A percentile compares a stretch with the other conserved stretches of the same genome.
Conservation (phyloP, 2,329 filamentous ascomycete genomes). For the Neofusicoccum parvum region DNA sequence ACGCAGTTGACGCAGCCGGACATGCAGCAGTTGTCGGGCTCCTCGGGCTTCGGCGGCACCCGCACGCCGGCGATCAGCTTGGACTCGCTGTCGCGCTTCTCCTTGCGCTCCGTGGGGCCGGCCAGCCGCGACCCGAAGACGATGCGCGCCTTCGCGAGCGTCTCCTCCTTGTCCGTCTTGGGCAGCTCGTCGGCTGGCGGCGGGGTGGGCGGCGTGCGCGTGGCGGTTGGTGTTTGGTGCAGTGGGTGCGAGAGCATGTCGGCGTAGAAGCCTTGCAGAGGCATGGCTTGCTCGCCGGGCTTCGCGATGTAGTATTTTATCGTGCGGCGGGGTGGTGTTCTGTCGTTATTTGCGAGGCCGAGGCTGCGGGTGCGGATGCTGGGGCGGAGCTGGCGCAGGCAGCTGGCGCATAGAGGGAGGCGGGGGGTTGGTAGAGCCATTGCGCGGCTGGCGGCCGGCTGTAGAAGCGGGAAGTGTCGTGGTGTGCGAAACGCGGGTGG, state of each 20-base stretch:
- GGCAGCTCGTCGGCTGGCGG: slow-evolving; percentile 41
- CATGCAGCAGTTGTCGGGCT: slow-evolving; percentile 99
- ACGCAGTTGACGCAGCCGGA: slow-evolving; percentile 97
- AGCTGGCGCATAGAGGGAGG: slow-evolving; percentile 12
- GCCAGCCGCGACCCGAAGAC: slow-evolving; percentile 81
- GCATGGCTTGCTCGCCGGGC: slow-evolving; percentile 40
- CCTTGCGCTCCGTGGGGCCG: slow-evolving; percentile 69
- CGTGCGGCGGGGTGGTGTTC: slow-evolving; percentile 35
- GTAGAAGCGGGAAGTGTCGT: background rate
- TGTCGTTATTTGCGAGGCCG: slow-evolving; percentile 37
- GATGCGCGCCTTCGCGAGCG: slow-evolving; percentile 62
- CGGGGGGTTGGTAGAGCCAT: background rate
- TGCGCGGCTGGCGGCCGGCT: background rate
- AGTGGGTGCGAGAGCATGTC: slow-evolving; percentile 39
- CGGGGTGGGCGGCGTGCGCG: slow-evolving; percentile 35
- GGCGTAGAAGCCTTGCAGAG: slow-evolving; percentile 42
- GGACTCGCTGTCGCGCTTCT: slow-evolving; percentile 61
- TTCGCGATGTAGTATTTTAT: slow-evolving; percentile 37
- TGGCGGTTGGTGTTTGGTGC: slow-evolving; percentile 21
- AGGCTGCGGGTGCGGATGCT: slow-evolving; percentile 20
- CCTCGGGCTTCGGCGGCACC: slow-evolving; percentile 80
- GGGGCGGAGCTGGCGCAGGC: slow-evolving; percentile 19
- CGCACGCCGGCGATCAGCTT: slow-evolving; percentile 73
- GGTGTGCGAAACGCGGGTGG: too few relatives aligned
- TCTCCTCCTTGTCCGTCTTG: slow-evolving; percentile 56